These are phyloP conservation scores for Cladorrhinum sp. DNA, from an alignment of 2,329 filamentous ascomycete genomes.

Conservation along the genomic window DNA sequence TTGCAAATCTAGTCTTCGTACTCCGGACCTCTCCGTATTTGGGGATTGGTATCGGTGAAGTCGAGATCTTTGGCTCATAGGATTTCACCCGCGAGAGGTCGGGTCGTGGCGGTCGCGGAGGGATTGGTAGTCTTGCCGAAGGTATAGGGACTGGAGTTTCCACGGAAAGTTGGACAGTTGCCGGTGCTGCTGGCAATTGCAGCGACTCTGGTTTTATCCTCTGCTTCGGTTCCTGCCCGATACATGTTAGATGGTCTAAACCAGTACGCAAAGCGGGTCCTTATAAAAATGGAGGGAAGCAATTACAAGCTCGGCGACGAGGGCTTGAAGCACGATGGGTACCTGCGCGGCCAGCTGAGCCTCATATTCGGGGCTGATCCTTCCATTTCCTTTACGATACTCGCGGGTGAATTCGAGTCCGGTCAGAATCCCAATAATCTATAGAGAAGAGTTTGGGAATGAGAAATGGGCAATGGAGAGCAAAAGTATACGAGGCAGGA, in stretches of 20 bases:
- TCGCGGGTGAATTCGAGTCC: constrained; percentile 14
- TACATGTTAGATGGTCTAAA: not conserved
- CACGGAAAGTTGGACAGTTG: not conserved
- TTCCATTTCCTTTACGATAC: constrained; percentile 16
- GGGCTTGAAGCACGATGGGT: constrained; percentile 1
- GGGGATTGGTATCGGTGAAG: not conserved
- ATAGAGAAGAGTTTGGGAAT: not conserved
- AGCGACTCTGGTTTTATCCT: not conserved
- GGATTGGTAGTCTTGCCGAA: not conserved
- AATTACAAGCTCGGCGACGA: constrained; percentile 13
- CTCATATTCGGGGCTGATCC: constrained; percentile 18
- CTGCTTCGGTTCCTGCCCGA: not conserved
- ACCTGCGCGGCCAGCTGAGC: constrained; percentile 12
- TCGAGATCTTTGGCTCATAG: not conserved
- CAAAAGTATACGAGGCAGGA: not conserved
- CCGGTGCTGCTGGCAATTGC: not conserved
- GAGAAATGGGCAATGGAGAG: not conserved
- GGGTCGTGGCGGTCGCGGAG: not conserved
- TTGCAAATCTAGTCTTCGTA: no score
- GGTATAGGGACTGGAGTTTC: not conserved
- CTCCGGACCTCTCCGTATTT: no score
- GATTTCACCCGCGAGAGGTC: not conserved
- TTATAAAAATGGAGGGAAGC: not conserved
- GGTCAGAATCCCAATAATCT: constrained; percentile 16
- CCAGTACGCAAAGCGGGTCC: not conserved